phyloP scores from a whole-genome alignment of 2,329 filamentous ascomycete genomes.

The Clarireedia homoeocarpa region DNA sequence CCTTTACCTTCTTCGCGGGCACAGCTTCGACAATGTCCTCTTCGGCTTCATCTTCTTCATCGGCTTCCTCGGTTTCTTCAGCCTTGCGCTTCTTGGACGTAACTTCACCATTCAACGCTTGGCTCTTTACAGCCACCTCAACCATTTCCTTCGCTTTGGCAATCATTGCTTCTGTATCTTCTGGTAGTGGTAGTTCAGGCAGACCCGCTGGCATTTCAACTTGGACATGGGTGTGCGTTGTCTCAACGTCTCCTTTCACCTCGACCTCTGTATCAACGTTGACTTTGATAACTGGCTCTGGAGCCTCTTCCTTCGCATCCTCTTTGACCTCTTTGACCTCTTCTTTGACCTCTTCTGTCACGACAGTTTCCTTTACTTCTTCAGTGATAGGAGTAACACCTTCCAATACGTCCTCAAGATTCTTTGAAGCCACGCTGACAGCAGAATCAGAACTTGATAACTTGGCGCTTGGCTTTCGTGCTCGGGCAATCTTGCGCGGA shows the following conservation, averaged over 20 bases:
- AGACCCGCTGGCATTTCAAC: slow-evolving; percentile 65
- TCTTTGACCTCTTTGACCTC: slow-evolving; percentile 9
- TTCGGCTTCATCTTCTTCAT: neutral
- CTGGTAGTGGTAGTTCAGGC: slow-evolving; percentile 61
- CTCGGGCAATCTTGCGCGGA: slow-evolving; percentile 32
- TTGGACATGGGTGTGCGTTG: slow-evolving; percentile 64
- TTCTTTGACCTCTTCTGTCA: slow-evolving; percentile 13
- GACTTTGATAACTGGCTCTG: slow-evolving; percentile 57
- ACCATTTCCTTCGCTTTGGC: slow-evolving; percentile 86
- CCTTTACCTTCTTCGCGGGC: slow-evolving; percentile 68
- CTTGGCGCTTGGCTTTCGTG: slow-evolving; percentile 37
- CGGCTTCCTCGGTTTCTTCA: slow-evolving; percentile 33
- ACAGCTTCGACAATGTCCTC: slow-evolving; percentile 27
- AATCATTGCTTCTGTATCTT: slow-evolving; percentile 77
- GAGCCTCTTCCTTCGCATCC: slow-evolving; percentile 26
- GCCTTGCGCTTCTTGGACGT: slow-evolving; percentile 36
- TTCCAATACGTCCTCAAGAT: slow-evolving; percentile 40
- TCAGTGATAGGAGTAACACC: slow-evolving; percentile 27
- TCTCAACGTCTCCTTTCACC: slow-evolving; percentile 50
- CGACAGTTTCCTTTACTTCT: neutral
- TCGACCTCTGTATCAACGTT: slow-evolving; percentile 59
- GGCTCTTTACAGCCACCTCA: slow-evolving; percentile 49
- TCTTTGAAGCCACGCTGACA: slow-evolving; percentile 39
- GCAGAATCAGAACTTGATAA: slow-evolving; percentile 36
- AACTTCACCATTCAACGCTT: slow-evolving; percentile 1